Conservation (phyloP, 345 rosid species). For the Arabidopsis suecica region DNA sequence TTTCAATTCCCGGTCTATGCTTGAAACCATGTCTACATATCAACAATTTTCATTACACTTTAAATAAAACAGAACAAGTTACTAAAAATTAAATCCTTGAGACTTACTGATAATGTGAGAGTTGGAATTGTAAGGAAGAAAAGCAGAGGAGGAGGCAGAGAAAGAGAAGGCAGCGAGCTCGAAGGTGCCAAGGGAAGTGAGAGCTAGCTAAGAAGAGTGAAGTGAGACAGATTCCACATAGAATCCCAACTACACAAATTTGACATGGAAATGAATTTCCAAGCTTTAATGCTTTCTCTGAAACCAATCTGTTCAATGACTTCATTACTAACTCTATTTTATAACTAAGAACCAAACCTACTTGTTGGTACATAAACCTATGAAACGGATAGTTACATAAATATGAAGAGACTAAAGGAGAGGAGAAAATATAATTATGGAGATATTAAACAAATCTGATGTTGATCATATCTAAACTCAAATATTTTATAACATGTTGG, state of each 20-base stretch:
- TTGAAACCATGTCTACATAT: conserved; percentile 24
- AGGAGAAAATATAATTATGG: no score
- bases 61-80: neutral
- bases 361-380: no score
- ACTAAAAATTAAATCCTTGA: neutral
- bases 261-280: conserved; percentile 91
- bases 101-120: conserved; percentile 61
- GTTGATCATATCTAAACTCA: no score
- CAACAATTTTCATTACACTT: neutral
- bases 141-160: conserved; percentile 50
- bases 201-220: conserved; percentile 82
- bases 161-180: conserved; percentile 61
- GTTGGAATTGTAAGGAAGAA: conserved; percentile 59
- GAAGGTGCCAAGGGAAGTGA: conserved; percentile 73
- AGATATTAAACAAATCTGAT: no score
- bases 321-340: conserved; percentile 46
- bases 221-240: conserved; percentile 86
- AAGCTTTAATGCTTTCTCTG: conserved; percentile 84
- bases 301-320: conserved; percentile 76
- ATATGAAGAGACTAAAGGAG: no score
- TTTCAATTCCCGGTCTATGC: conserved; percentile 23
- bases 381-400: no score
- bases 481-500: no score
- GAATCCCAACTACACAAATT: conserved; percentile 86
- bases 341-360: conserved; percentile 20